phyloP scores from a whole-genome alignment of 805 yeast genomes.

The Ogataea methanolica region DNA sequence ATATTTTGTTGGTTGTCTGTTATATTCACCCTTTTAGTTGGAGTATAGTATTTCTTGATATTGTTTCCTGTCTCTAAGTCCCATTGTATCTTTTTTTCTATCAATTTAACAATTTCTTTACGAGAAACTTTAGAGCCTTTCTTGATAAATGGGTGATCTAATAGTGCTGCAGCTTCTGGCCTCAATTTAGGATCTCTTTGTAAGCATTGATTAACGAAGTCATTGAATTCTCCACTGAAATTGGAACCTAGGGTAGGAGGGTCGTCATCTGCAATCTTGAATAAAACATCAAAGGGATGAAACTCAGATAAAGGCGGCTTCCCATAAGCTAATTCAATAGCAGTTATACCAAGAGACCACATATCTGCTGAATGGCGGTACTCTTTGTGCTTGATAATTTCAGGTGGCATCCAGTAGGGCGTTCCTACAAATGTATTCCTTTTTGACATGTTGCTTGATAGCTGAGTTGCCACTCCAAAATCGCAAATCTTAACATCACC shows the following conservation, averaged over 20 bases:
- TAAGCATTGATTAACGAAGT: slow-evolving; percentile 67
- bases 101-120: slow-evolving; percentile 31
- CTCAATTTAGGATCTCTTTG: slow-evolving; percentile 64
- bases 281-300: slow-evolving; percentile 53
- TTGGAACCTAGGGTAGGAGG: slow-evolving; percentile 40
- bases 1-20: neutral
- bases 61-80: slow-evolving; percentile 30
- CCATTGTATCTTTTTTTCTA: slow-evolving; percentile 43
- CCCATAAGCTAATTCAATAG: slow-evolving; percentile 66
- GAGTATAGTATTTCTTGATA: slow-evolving; percentile 27
- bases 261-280: slow-evolving; percentile 43
- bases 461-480: slow-evolving; percentile 90
- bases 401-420: slow-evolving; percentile 66
- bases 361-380: slow-evolving; percentile 71
- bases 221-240: slow-evolving; percentile 44
- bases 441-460: slow-evolving; percentile 49
- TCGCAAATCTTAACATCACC: slow-evolving; percentile 89
- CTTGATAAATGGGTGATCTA: slow-evolving; percentile 59
- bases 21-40: slow-evolving; percentile 21
- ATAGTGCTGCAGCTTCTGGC: slow-evolving; percentile 56
- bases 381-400: slow-evolving; percentile 47
- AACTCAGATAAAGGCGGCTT: slow-evolving; percentile 61
- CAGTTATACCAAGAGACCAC: slow-evolving; percentile 79
- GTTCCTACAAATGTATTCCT: slow-evolving; percentile 54
- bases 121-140: slow-evolving; percentile 33